A percentile compares a stretch with the other conserved stretches of the same genome.
Conservation (phyloP, 768 basidiomycete genomes). For the Kwoniella pini region DNA sequence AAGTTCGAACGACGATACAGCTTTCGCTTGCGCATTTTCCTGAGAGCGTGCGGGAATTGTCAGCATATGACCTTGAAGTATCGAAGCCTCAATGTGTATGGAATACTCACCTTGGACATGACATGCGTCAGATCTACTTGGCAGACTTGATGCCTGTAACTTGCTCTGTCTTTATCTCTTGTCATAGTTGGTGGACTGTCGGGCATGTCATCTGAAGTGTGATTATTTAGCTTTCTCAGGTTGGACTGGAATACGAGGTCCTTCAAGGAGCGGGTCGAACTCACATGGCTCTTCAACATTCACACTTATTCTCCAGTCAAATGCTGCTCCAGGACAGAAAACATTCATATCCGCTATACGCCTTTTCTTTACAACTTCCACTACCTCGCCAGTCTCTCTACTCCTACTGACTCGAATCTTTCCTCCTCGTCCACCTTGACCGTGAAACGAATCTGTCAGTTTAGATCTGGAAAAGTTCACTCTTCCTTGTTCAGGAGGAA, state of each 20-base stretch:
- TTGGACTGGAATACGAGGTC: too few relatives aligned
- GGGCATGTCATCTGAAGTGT: constrained; percentile 38
- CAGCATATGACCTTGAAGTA: background rate
- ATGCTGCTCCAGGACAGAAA: constrained; percentile 72
- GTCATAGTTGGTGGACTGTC: constrained; percentile 20
- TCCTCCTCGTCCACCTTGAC: constrained; percentile 46
- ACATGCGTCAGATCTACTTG: constrained; percentile 93
- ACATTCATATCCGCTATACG: constrained; percentile 86
- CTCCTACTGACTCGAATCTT: constrained; percentile 84
- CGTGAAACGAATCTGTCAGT: constrained; percentile 77
- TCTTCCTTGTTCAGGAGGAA: constrained; percentile 56
- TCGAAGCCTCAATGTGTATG: background rate
- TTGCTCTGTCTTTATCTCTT: constrained; percentile 81
- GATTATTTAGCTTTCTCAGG: too few relatives aligned
- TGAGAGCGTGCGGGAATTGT: constrained; percentile 7
- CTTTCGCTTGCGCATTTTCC: constrained; percentile 6
- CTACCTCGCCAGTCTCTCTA: constrained; percentile 68
- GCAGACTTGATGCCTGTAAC: constrained; percentile 92
- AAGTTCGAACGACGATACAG: constrained; percentile 70
- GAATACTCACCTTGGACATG: constrained; percentile 58
- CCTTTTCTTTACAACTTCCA: constrained; percentile 72
- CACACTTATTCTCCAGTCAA: constrained; percentile 92
- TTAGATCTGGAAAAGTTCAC: constrained; percentile 75
- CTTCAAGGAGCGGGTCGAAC: constrained; percentile 37
- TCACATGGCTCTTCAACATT: constrained; percentile 85